Evolutionary conservation across 225 moss, liverwort and hornwort genomes (phyloP), one percentile per base, ranked within the genome.

Genomic region (Ulota crispa): DNA sequence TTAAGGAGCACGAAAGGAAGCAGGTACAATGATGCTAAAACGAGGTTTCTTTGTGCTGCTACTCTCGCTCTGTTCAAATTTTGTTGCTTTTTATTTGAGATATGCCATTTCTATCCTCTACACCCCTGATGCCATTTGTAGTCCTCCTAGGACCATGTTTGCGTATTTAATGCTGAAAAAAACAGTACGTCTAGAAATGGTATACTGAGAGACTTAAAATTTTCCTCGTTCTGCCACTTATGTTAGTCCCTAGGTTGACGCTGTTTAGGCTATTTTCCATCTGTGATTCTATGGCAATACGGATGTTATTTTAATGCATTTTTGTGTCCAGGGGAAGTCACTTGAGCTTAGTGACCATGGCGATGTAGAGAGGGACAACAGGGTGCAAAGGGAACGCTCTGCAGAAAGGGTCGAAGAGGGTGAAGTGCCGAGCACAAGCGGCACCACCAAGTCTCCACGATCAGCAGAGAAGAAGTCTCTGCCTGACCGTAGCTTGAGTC

Each of bases 401-500:
- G 66, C 76, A 15, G 90, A 90, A 73, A 90, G 90, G 86, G 85
- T 80, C 11, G 90, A 90, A 64, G 90, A 90, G 66, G 90, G 90
- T 77, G 90, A 90, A 83, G 90, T 90, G 31, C 90, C 90, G 19
- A 90, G 90, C 86, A 90, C 90, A 81, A 90, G 90, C 69, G 88
- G 88, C 59, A 86, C 83, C 13, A 59, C 83, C n/a, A 90, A 86
- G 80, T 90, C 90, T 84, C 88, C 90, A 8, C 88, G 90, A 36
- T 90, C 90, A 41, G 83, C 88, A 19, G 88, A 90, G 47, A 90
- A 88, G 83, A 85, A 84, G 45, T 78, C 88, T 53, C 69, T 86
- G 50, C 78, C 88, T 32, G 88, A 90, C 53, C 87, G 87, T 63
- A 90, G 85, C 72, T 76, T 88, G 73, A 90, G 88, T 84, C 90